Conservation (phyloP, 2,329 filamentous ascomycete species). For the Trichoderma sp. region DNA sequence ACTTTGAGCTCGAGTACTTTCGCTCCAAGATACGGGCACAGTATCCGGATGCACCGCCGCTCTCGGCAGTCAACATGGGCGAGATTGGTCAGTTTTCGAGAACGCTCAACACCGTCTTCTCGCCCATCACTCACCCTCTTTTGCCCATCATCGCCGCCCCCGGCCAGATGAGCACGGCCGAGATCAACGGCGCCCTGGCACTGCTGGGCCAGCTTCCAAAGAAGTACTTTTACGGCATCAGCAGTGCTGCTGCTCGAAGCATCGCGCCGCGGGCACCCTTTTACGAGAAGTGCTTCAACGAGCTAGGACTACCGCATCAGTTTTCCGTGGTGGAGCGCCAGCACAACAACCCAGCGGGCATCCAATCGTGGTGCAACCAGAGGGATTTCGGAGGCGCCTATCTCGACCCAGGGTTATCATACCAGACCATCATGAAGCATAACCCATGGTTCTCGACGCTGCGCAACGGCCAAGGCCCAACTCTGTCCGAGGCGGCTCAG, state of each 20-base stretch:
- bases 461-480: conserved; percentile 50
- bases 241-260: conserved; percentile 60
- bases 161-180: conserved; percentile 78
- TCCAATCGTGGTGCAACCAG: conserved; percentile 70
- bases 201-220: conserved; percentile 78
- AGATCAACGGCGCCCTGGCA: conserved; percentile 77
- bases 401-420: conserved; percentile 67
- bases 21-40: conserved; percentile 70
- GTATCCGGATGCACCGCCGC: conserved; percentile 65
- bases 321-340: conserved; percentile 72
- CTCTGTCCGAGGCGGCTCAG: conserved; percentile 70
- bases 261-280: conserved; percentile 74
- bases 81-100: conserved; percentile 81
- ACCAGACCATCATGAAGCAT: conserved; percentile 57
- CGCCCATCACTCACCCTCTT: conserved; percentile 81
- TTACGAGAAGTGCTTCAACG: conserved; percentile 80
- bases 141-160: conserved; percentile 81
- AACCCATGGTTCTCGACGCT: conserved; percentile 50
- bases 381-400: conserved; percentile 79
- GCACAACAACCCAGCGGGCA: conserved; percentile 58
- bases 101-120: conserved; percentile 81
- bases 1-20: conserved; percentile 89
- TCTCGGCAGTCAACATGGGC: conserved; percentile 86
- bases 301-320: conserved; percentile 80
- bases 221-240: conserved; percentile 77